phyloP scores from a whole-genome alignment of 2,329 filamentous ascomycete genomes.

The Arthrobotrys musiformis region DNA sequence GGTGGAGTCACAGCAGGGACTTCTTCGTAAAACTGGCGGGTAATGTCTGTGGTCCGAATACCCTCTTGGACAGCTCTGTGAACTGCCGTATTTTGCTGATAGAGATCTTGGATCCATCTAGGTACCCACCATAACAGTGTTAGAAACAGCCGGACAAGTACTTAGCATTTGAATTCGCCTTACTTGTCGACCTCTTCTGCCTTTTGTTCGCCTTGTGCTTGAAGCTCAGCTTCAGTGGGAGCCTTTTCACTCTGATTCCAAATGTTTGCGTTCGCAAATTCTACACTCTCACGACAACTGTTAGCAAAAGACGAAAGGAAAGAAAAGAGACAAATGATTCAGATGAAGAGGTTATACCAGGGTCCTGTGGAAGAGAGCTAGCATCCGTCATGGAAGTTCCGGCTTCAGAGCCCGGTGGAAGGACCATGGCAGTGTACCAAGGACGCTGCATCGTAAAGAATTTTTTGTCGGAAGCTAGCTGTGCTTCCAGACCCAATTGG shows the following conservation, averaged over 20 bases:
- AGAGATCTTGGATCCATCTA: conserved; percentile 34
- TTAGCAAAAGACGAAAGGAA: background rate
- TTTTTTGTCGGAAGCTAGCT: background rate
- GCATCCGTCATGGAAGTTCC: conserved; percentile 34
- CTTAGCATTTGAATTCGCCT: background rate
- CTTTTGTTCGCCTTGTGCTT: conserved; percentile 2
- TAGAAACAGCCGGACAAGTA: background rate
- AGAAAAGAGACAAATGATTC: background rate
- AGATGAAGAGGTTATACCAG: conserved; percentile 4
- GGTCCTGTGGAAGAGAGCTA: conserved; percentile 30
- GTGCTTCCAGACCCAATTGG: background rate
- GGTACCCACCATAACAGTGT: background rate
- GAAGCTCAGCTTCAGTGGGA: background rate
- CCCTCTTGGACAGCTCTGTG: conserved; percentile 19
- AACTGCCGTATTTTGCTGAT: conserved; percentile 1
- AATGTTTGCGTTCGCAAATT: conserved; percentile 16
- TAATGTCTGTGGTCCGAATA: conserved; percentile 46
- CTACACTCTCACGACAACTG: background rate
- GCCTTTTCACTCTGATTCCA: background rate
- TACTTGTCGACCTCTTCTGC: conserved; percentile 34
- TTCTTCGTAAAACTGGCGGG: conserved; percentile 20
- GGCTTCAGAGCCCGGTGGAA: conserved; percentile 13
- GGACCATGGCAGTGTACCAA: background rate
- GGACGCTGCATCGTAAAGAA: background rate
- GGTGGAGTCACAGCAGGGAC: background rate